Evolutionary conservation across 306 rosid species (phyloP), one percentile per base, ranked within the genome.

Genomic region (Parietaria judaica): DNA sequence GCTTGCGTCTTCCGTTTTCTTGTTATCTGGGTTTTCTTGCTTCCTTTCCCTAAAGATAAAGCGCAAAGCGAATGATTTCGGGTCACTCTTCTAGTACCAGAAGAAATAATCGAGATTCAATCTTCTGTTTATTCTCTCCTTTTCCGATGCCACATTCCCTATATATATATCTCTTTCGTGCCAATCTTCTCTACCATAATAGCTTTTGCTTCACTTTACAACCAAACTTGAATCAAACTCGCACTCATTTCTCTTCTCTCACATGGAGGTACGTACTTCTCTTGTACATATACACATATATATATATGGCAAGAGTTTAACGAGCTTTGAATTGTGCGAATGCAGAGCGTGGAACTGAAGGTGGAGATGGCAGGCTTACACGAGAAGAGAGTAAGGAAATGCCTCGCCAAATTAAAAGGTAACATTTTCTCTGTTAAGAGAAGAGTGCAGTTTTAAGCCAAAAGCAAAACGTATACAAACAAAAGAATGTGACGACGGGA

Each of bases 341-440:
- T 72, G 71, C 86, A 90, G 97, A 78, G 69, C 35, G 95, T 90
- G 43, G 97, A 86, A 63, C 64, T 90, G 69, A 90, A 90, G 81
- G 97, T 90, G 67, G 95, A 90, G 72, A 90, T 90, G 97, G 94
- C 83, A 3, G 90, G 90, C 61, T 74, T 90, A 71, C 94, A 90
- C 38, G 97, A 90, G 84, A 90, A 78, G 68, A 79, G 95, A 71
- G 72, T 90, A 7, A 76, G 97, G 77, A 90, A 90, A 77, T 79
- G 86, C 70, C 78, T 90, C 37, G 81, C 90, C 41, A 90, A 90
- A 74, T 54, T 89, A 51, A 86, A 58, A 86, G 97, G 96, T 83
- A 1, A 41, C 2, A 5, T 1, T 41, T 3, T 5, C 2, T 5
- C 45, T 41, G 45, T 5, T 41, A 9, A 60, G 10, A 3, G 4